A percentile compares a stretch with the other conserved stretches of the same genome.
These are phyloP conservation scores for Hemileccinum impolitum DNA, from an alignment of 768 basidiomycete genomes.

Conservation along the genomic window DNA sequence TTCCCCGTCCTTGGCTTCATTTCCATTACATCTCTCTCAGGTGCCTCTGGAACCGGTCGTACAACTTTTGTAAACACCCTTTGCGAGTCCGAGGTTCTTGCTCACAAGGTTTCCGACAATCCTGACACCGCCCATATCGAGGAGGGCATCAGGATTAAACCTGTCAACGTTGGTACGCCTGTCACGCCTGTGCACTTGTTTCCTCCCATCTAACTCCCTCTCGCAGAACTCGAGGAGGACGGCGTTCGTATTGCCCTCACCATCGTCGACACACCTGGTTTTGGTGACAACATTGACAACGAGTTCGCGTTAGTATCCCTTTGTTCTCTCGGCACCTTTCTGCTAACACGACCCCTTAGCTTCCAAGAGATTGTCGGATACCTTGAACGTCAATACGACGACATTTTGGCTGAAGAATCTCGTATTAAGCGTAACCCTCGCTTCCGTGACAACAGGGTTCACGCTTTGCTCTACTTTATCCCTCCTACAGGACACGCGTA, in stretches of 20 bases:
- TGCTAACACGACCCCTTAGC: conserved; percentile 38
- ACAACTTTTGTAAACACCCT: conserved; percentile 99
- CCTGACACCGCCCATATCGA: conserved; percentile 92
- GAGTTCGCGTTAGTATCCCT: conserved; percentile 80
- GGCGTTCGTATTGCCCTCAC: conserved; percentile 97
- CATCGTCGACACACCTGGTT: conserved; percentile 98
- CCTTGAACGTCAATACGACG: conserved; percentile 98
- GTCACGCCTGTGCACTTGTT: neutral
- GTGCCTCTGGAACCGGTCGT: conserved; percentile 94
- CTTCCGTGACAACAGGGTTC: conserved; percentile 97
- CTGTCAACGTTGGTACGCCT: conserved; percentile 77
- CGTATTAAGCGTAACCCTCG: conserved; percentile 99
- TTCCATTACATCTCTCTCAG: conserved; percentile 40
- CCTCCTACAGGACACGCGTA: conserved; percentile 97
- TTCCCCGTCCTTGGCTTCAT: neutral
- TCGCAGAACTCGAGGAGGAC: conserved; percentile 92
- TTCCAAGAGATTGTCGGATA: conserved; percentile 97
- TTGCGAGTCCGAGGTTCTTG: conserved; percentile 89
- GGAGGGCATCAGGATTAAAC: conserved; percentile 92
- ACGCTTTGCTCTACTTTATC: conserved; percentile 97
- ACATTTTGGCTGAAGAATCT: conserved; percentile 97
- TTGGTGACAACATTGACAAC: conserved; percentile 98
- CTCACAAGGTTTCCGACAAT: conserved; percentile 81
- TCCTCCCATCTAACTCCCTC: neutral
- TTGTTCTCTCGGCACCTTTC: conserved; percentile 2